Evolutionary conservation across 2,329 filamentous ascomycete species (phyloP).

Genomic region (Raffaelea arxii): DNA sequence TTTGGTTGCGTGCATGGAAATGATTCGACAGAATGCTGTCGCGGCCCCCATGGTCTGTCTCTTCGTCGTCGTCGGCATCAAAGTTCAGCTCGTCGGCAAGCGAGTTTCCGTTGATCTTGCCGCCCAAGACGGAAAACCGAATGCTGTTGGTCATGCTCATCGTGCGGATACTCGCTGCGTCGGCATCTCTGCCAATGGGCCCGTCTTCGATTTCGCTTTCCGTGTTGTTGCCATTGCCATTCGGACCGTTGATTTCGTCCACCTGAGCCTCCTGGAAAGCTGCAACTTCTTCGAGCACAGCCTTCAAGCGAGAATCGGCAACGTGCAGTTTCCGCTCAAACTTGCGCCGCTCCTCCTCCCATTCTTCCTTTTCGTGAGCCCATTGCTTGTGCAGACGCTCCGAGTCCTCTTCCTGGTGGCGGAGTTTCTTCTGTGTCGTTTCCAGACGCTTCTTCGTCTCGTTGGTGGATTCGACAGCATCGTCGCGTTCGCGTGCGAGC

Average conservation of each 20-base stretch:
- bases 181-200: slow-evolving; percentile 48
- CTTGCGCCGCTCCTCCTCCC: slow-evolving; percentile 74
- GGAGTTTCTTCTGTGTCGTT: slow-evolving; percentile 63
- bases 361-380: slow-evolving; percentile 73
- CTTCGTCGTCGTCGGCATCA: slow-evolving; percentile 64
- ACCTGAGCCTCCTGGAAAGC: slow-evolving; percentile 51
- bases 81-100: slow-evolving; percentile 88
- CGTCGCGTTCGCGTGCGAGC: slow-evolving; percentile 75
- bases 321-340: slow-evolving; percentile 80
- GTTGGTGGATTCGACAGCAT: slow-evolving; percentile 59
- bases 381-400: slow-evolving; percentile 70
- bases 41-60: slow-evolving; percentile 63
- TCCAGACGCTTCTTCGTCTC: slow-evolving; percentile 76
- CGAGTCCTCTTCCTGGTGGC: slow-evolving; percentile 73
- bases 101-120: slow-evolving; percentile 57
- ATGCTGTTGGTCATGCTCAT: slow-evolving; percentile 65
- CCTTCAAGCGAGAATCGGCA: slow-evolving; percentile 77
- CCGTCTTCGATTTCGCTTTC: slow-evolving; percentile 53
- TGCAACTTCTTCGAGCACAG: slow-evolving; percentile 78
- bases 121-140: slow-evolving; percentile 50
- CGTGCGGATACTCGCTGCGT: slow-evolving; percentile 63
- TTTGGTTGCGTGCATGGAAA: slow-evolving; percentile 42
- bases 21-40: slow-evolving; percentile 48
- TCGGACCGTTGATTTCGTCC: slow-evolving; percentile 16
- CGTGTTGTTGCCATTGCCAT: slow-evolving; percentile 32